phyloP scores from a whole-genome alignment of 1,284 basidiomycete species.

The Nidula niveotomentosa region DNA sequence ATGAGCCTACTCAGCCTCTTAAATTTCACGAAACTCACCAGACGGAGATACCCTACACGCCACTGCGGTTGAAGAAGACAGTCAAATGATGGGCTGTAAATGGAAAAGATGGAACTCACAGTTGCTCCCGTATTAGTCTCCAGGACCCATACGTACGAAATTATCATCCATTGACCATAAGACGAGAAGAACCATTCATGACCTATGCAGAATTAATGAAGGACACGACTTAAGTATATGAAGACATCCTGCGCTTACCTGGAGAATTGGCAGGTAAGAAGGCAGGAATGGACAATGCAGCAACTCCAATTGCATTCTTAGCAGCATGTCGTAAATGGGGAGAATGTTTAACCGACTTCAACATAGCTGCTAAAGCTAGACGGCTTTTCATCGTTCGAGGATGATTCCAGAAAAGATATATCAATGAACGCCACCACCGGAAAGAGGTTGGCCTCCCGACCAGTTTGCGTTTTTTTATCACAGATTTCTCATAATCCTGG shows the following conservation, averaged over 20 bases:
- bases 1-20: background rate
- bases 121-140: slow-evolving; percentile 54
- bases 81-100: background rate
- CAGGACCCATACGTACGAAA: slow-evolving; percentile 50
- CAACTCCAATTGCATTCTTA: slow-evolving; percentile 47
- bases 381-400: slow-evolving; percentile 27
- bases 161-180: slow-evolving; percentile 50
- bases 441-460: slow-evolving; percentile 8
- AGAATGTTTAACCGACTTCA: slow-evolving; percentile 35
- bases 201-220: slow-evolving; percentile 20
- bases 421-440: slow-evolving; percentile 8
- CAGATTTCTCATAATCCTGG: background rate
- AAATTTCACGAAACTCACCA: slow-evolving; percentile 26
- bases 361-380: slow-evolving; percentile 29
- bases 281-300: slow-evolving; percentile 41
- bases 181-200: slow-evolving; percentile 34
- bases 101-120: slow-evolving; percentile 10
- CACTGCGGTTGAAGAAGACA: slow-evolving; percentile 20
- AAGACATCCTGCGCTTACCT: slow-evolving; percentile 22
- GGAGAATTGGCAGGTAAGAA: slow-evolving; percentile 35
- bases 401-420: slow-evolving; percentile 30
- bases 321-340: slow-evolving; percentile 43
- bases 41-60: slow-evolving; percentile 44
- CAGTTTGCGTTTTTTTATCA: slow-evolving; percentile 1
- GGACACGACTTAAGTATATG: background rate